These are phyloP conservation scores for Larix kaempferi DNA, from an alignment of 75 land plant species.

Conservation along the genomic window DNA sequence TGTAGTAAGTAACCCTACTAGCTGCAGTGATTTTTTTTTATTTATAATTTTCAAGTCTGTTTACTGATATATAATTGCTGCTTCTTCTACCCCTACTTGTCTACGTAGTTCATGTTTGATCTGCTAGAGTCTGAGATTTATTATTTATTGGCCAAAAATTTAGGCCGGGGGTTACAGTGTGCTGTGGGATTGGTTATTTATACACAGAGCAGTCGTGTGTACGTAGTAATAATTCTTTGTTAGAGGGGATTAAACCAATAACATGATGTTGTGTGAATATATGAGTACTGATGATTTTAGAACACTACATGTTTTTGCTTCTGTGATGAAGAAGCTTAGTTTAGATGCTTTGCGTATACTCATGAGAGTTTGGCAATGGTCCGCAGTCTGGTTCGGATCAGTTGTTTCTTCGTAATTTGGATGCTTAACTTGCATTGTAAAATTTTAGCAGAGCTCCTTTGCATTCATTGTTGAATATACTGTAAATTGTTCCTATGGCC, in stretches of 20 bases:
- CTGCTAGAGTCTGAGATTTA: slow-evolving; percentile 1
- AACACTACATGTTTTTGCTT: neutral
- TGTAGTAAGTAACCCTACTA: neutral
- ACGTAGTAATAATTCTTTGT: slow-evolving; percentile 5
- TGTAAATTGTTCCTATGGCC: too few species aligned
- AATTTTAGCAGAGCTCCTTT: neutral
- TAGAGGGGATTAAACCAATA: neutral
- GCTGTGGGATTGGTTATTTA: neutral
- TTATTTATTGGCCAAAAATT: slow-evolving; percentile 4
- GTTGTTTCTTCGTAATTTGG: neutral
- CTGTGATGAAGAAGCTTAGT: too few species aligned
- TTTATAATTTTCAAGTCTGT: neutral
- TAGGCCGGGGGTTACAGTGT: neutral
- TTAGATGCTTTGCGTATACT: too few species aligned
- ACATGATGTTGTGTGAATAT: slow-evolving; percentile 6
- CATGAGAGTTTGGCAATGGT: neutral
- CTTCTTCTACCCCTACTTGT: too few species aligned
- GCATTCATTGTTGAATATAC: neutral
- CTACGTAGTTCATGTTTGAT: neutral
- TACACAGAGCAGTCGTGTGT: slow-evolving; percentile 8
- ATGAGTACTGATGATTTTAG: neutral
- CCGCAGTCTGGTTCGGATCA: neutral
- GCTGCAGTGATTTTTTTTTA: neutral
- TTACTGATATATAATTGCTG: too few species aligned
- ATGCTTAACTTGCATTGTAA: neutral